Percentiles rank a stretch among this genome's conserved stretches.
Evolutionary conservation across 495 filamentous ascomycete species (phyloP).

Genomic region (Umbilicaria muhlenbergii): DNA sequence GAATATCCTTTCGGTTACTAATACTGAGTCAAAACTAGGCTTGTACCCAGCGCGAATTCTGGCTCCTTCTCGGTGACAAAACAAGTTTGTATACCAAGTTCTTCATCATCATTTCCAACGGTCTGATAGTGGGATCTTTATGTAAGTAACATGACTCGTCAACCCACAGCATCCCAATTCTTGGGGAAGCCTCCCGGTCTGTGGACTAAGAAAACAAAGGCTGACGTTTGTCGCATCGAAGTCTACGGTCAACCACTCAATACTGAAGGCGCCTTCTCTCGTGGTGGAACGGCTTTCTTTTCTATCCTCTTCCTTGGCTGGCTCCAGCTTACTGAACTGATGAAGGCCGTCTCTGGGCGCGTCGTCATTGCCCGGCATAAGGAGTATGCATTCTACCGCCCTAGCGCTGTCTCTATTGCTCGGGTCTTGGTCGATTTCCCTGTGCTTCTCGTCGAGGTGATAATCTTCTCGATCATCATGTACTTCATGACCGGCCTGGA

Average conservation of each 20-base stretch:
- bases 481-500: constrained; percentile 58
- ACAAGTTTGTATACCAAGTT: constrained; percentile 61
- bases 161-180: no score
- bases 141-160: no score
- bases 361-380: constrained; percentile 48
- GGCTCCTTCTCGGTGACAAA: constrained; percentile 58
- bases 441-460: constrained; percentile 43
- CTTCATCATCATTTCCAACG: constrained; percentile 61
- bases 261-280: constrained; percentile 51
- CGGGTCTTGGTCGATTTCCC: constrained; percentile 57
- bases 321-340: constrained; percentile 57
- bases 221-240: no score
- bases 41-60: constrained; percentile 60
- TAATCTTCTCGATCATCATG: constrained; percentile 47
- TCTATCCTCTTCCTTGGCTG: constrained; percentile 61
- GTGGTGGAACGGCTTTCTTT: constrained; percentile 58
- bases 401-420: constrained; percentile 54
- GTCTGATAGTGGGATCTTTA: constrained; percentile 18
- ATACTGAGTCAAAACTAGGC: constrained; percentile 42
- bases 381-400: constrained; percentile 66
- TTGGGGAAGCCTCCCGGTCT: no score
- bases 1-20: constrained; percentile 38
- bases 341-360: constrained; percentile 49
- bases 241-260: constrained; percentile 47
- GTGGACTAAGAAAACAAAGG: no score